Evolutionary conservation across 1,284 basidiomycete genomes (phyloP).

Genomic region (Fomes fomentarius): DNA sequence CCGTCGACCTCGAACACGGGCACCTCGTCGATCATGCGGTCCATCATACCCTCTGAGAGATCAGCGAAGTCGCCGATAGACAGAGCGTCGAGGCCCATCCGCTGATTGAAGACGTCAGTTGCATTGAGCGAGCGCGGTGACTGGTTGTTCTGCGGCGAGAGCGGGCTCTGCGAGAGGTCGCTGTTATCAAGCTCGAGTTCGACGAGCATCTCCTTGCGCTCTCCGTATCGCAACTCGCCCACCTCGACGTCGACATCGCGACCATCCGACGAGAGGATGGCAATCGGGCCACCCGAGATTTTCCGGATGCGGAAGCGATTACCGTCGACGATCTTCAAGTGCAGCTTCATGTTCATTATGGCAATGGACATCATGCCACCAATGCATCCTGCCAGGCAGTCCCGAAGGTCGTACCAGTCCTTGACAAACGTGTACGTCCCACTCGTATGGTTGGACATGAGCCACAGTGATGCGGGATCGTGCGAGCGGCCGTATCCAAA

Average conservation of each 20-base stretch:
- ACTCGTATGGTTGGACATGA: slow-evolving; percentile 95
- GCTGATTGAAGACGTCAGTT: slow-evolving; percentile 80
- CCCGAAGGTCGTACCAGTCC: slow-evolving; percentile 93
- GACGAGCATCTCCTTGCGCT: slow-evolving; percentile 92
- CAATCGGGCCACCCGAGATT: slow-evolving; percentile 82
- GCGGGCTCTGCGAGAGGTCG: slow-evolving; percentile 45
- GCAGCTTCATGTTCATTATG: slow-evolving; percentile 86
- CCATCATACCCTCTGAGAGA: slow-evolving; percentile 85
- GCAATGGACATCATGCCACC: slow-evolving; percentile 95
- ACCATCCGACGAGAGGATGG: slow-evolving; percentile 85
- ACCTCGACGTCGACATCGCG: slow-evolving; percentile 94
- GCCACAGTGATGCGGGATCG: slow-evolving; percentile 97
- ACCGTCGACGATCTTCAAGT: slow-evolving; percentile 86
- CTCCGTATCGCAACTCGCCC: slow-evolving; percentile 90
- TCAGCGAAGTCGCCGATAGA: slow-evolving; percentile 71
- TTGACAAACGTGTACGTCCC: slow-evolving; percentile 98
- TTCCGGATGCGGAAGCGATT: slow-evolving; percentile 89
- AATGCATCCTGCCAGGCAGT: slow-evolving; percentile 88
- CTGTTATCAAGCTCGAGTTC: slow-evolving; percentile 89
- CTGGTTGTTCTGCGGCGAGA: slow-evolving; percentile 25
- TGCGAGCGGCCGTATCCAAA: slow-evolving; percentile 97
- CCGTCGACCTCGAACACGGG: slow-evolving; percentile 93
- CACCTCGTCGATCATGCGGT: slow-evolving; percentile 90
- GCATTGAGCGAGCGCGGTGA: slow-evolving; percentile 57
- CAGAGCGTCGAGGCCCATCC: slow-evolving; percentile 77